Base-by-base conservation (phyloP, 2,329 filamentous ascomycete species). In the Diaporthe australafricana region DNA sequence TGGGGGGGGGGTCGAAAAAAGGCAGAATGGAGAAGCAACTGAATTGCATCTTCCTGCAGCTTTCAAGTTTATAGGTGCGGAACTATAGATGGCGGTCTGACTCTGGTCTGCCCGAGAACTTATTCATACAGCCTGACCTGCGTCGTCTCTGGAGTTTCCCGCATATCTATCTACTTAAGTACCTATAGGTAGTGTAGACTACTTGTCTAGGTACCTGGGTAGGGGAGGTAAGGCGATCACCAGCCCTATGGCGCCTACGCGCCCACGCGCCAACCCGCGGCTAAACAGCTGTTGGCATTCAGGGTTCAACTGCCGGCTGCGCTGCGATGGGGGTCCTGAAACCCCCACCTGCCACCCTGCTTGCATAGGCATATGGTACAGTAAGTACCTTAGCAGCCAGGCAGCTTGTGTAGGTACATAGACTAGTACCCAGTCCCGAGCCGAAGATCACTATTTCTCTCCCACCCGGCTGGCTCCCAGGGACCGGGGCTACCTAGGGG, bases 1-100 rank as follows among this genome's bases (percentile, higher is more conserved):
- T 53, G 60, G 71, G 12, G 60, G 71, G 12, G 65, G 73, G 6
- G 68, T 50, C 8, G 35, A 67, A n/a, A 47, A 47, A 30, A 32
- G 63, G n/a, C n/a, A 1, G 63, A 67, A 22, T 68, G 63, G 63
- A 68, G 42, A 16, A 47, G 16, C 12, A 8, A 27, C 17, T 32
- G 25, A 32, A 25, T 35, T 35, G 9, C 32, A 35, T 35, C 32
- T 5, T 35, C 32, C 32, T 35, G 32, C 5, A 35, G 32, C 9
- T 35, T 35, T 35, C 32, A 35, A 35, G 32, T 5, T 35, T 35
- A 9, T 5, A 35, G 32, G 9, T 35, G 32, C 32, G 32, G 32
- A 35, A 35, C 9, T 9, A 5, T 9, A 35, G 32, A 9, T 35
- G 32, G 32, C 11, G 14, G 5, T 40, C 38, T 40, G 38, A 11